Evolutionary conservation across 805 yeast genomes (phyloP), one percentile per base, ranked within the genome.

Genomic region (Schwanniomyces pseudopolymorphus): DNA sequence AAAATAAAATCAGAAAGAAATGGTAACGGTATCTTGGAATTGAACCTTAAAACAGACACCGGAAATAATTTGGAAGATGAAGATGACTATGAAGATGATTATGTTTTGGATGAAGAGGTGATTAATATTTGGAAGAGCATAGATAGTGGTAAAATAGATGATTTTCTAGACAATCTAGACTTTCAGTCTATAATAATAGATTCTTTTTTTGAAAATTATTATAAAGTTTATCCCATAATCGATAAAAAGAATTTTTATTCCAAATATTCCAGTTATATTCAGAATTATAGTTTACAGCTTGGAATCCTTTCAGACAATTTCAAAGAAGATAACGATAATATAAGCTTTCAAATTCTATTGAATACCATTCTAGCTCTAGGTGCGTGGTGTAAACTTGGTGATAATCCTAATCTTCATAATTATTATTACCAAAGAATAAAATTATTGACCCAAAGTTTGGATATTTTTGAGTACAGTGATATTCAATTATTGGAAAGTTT

Each of bases 1-100:
- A 69, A 72, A 33, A 59, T 71, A 31, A 67, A 68, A 10, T 50
- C 58, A 10, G 66, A 64, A 16, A 53, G 55, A 17, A 51, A 54
- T 24, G 60, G 58, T 4, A 56, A 54, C 39, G 54, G 56, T 41
- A 58, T 65, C 13, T 53, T 65, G 40, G 64, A 63, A 37, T 45
- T 54, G 31, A 53, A 54, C 36, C 28, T 52, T n/a, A 53, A 52
- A 42, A 39, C 40, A 4, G 51, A 43, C 9, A 40, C 24, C n/a
- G 45, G 40, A 16, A 39, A 38, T 33, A n/a, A n/a, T n/a, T n/a
- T n/a, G n/a, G 42, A 39, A 8, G 46, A 42, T 6, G 25, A 31
- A 24, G 55, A 52, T 14, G 50, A 49, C 3, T 51, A 54, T 7
- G 56, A 52, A 21, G 54, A 56, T 10, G 54, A 53, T 26, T 42